These are phyloP conservation scores for Fusarium hainanense DNA, from an alignment of 2,329 filamentous ascomycete genomes.

Conservation along the genomic window DNA sequence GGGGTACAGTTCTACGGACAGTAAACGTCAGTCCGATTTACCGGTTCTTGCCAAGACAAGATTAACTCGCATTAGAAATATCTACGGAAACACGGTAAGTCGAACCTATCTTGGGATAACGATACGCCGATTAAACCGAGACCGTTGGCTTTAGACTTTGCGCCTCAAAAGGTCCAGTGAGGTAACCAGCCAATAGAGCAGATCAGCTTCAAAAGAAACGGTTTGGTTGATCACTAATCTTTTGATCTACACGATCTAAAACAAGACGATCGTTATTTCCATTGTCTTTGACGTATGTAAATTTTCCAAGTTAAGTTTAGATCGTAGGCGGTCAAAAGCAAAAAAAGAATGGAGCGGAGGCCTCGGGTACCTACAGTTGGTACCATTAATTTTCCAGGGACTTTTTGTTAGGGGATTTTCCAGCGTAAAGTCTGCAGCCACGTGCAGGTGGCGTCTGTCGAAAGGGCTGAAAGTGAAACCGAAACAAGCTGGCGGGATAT, in stretches of 20 bases:
- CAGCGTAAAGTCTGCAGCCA: constrained; percentile 5
- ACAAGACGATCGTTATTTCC: not conserved
- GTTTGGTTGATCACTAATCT: constrained; percentile 26
- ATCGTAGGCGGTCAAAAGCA: not conserved
- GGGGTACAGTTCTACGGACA: too few relatives aligned
- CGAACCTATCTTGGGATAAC: not conserved
- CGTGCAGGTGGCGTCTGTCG: not conserved
- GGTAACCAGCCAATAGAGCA: not conserved
- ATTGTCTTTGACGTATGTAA: not conserved
- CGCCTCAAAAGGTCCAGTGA: not conserved
- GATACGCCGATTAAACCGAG: not conserved
- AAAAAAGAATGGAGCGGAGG: not conserved
- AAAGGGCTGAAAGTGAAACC: constrained; percentile 2
- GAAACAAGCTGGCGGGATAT: constrained; percentile 5
- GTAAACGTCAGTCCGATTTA: not conserved
- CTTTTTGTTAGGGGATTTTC: not conserved
- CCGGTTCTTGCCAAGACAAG: not conserved
- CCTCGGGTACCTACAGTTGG: not conserved
- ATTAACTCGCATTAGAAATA: not conserved
- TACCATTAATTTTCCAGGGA: not conserved
- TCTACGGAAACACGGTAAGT: not conserved
- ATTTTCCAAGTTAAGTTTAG: too few relatives aligned
- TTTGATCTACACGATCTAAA: not conserved
- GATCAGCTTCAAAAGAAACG: not conserved
- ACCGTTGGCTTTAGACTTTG: not conserved